Evolutionary conservation across 2,329 filamentous ascomycete genomes (phyloP).

Genomic region (Fusarium sororula): DNA sequence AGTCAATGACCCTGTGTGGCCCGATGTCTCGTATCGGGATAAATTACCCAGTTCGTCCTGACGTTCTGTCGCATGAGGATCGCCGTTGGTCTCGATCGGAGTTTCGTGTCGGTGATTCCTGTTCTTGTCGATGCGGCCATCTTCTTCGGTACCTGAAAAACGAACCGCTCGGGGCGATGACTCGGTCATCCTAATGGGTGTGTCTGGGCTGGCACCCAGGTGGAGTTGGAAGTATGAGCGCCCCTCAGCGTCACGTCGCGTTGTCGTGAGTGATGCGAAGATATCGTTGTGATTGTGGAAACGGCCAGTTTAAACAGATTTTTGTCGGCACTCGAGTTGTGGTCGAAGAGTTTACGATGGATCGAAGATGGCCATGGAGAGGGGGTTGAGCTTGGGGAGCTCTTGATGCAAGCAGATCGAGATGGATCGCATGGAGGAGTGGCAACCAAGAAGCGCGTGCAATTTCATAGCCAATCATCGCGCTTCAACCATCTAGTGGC

Average conservation of each 20-base stretch:
- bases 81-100: conserved; percentile 44
- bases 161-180: conserved; percentile 65
- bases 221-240: conserved; percentile 29
- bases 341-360: conserved; percentile 28
- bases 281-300: conserved; percentile 1
- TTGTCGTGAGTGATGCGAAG: conserved; percentile 15
- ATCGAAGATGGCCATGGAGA: conserved; percentile 40
- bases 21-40: conserved; percentile 54
- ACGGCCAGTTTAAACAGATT: conserved; percentile 15
- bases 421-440: conserved; percentile 42
- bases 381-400: conserved; percentile 37
- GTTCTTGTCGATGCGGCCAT: conserved; percentile 53
- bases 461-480: conserved; percentile 32
- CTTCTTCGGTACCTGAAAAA: conserved; percentile 62
- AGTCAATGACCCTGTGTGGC: conserved; percentile 53
- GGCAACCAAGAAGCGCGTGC: conserved; percentile 34
- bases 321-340: conserved; percentile 23
- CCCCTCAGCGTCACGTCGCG: conserved; percentile 33
- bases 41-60: conserved; percentile 60
- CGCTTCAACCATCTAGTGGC: conserved; percentile 19
- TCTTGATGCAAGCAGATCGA: conserved; percentile 38
- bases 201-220: conserved; percentile 24
- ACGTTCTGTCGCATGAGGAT: conserved; percentile 58
- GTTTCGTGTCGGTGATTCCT: conserved; percentile 50
- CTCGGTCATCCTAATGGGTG: conserved; percentile 52